Evolutionary conservation across 2,329 filamentous ascomycete genomes (phyloP).

Genomic region (Tolypocladium paradoxum): DNA sequence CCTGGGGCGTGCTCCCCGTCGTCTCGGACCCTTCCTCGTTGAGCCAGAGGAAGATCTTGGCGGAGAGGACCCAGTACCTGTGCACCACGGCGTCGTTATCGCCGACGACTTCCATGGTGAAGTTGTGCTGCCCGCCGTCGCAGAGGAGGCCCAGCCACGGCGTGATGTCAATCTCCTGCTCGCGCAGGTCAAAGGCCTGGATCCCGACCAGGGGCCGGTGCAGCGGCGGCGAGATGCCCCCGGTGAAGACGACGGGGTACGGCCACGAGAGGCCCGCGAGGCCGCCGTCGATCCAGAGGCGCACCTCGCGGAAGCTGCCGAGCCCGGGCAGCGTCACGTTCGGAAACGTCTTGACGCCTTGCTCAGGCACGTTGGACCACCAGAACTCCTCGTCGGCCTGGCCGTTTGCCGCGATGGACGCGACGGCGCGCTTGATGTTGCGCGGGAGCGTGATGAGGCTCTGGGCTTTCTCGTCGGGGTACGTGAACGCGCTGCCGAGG

Average conservation of each 20-base stretch:
- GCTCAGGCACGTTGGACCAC: constrained; percentile 67
- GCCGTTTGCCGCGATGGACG: constrained; percentile 67
- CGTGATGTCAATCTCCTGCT: constrained; percentile 75
- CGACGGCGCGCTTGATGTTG: constrained; percentile 57
- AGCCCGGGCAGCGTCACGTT: constrained; percentile 50
- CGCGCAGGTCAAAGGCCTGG: constrained; percentile 67
- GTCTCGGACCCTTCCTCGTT: constrained; percentile 39
- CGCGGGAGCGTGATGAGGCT: constrained; percentile 51
- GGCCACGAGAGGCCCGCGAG: constrained; percentile 72
- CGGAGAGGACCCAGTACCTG: constrained; percentile 59
- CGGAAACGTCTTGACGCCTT: constrained; percentile 48
- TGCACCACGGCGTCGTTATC: constrained; percentile 42
- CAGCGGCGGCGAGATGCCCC: constrained; percentile 64
- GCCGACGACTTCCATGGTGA: constrained; percentile 57
- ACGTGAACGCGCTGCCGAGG: constrained; percentile 53
- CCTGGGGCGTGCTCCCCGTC: constrained; percentile 11
- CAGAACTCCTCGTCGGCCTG: constrained; percentile 74
- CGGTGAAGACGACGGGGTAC: constrained; percentile 73
- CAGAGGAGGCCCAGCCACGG: constrained; percentile 62
- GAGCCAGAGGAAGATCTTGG: constrained; percentile 73
- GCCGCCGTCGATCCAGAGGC: constrained; percentile 61
- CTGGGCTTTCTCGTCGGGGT: constrained; percentile 52
- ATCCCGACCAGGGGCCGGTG: constrained; percentile 71
- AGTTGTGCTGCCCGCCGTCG: constrained; percentile 53
- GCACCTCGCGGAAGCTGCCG: constrained; percentile 68